A percentile compares a stretch with the other conserved stretches of the same genome.
Conservation (phyloP, 2,329 filamentous ascomycete species). For the Graphilbum ipis-grandicollis region DNA sequence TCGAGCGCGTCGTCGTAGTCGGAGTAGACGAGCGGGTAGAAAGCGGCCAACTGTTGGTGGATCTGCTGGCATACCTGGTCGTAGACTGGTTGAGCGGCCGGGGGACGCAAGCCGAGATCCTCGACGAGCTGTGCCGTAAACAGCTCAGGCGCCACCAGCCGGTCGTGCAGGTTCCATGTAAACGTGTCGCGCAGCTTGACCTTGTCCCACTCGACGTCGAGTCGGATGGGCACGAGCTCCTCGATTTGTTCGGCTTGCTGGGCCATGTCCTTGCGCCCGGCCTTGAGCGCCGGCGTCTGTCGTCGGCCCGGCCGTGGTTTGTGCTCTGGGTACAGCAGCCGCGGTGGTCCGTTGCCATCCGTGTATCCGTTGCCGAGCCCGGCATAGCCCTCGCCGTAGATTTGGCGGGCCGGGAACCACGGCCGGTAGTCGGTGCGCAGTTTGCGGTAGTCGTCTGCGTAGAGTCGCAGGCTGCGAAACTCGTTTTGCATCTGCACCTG, state of each 20-base stretch:
- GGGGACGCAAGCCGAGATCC: constrained; percentile 66
- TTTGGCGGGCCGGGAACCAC: constrained; percentile 36
- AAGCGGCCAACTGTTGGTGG: constrained; percentile 79
- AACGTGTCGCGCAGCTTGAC: constrained; percentile 93
- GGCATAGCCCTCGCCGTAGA: constrained; percentile 62
- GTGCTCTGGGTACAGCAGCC: constrained; percentile 63
- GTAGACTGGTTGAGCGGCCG: constrained; percentile 45
- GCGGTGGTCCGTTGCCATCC: constrained; percentile 47
- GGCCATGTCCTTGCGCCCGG: constrained; percentile 63
- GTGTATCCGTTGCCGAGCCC: constrained; percentile 82
- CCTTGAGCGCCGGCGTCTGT: constrained; percentile 53
- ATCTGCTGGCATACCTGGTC: constrained; percentile 52
- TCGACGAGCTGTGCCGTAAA: constrained; percentile 86
- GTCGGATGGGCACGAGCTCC: constrained; percentile 73
- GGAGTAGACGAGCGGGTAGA: constrained; percentile 79
- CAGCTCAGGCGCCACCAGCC: constrained; percentile 58
- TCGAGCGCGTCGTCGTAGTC: constrained; percentile 86
- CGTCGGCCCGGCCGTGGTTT: constrained; percentile 63
- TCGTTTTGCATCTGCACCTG: constrained; percentile 33
- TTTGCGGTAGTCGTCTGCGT: constrained; percentile 52
- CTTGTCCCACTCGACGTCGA: constrained; percentile 93
- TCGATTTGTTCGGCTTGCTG: constrained; percentile 82
- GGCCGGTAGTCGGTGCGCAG: constrained; percentile 36
- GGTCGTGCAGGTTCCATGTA: constrained; percentile 94
- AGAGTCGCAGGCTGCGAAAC: constrained; percentile 30